Evolutionary conservation across 768 basidiomycete genomes (phyloP).

Genomic region (Termitomyces sp.): DNA sequence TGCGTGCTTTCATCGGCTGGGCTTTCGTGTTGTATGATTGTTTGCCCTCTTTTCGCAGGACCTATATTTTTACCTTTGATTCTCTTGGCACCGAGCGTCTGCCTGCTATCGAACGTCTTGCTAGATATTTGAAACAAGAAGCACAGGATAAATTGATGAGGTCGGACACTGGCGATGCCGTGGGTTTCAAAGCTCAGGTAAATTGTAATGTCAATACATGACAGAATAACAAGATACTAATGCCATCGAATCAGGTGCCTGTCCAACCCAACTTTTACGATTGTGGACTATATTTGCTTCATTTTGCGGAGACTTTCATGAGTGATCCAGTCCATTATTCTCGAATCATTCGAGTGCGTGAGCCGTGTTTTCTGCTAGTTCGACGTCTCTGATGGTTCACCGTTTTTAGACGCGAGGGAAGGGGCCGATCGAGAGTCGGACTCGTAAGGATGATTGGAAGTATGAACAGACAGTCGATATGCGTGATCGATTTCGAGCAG

Average conservation of each 20-base stretch:
- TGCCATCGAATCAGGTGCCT: slow-evolving; percentile 58
- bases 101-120: slow-evolving; percentile 54
- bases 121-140: slow-evolving; percentile 66
- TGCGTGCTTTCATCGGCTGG: not conserved
- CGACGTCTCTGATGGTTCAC: not conserved
- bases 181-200: slow-evolving; percentile 50
- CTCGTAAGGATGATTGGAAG: slow-evolving; percentile 48
- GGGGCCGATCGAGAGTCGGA: slow-evolving; percentile 22
- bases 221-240: not conserved
- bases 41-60: slow-evolving; percentile 32
- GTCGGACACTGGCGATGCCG: slow-evolving; percentile 29
- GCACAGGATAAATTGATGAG: slow-evolving; percentile 64
- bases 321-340: slow-evolving; percentile 47
- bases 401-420: slow-evolving; percentile 19
- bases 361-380: not conserved
- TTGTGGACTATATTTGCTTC: slow-evolving; percentile 89
- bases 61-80: slow-evolving; percentile 85
- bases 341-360: slow-evolving; percentile 40
- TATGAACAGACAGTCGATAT: slow-evolving; percentile 37
- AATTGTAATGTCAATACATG: slow-evolving; percentile 13
- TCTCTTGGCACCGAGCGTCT: slow-evolving; percentile 77
- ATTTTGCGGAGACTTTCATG: slow-evolving; percentile 80
- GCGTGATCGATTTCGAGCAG: slow-evolving; percentile 37
- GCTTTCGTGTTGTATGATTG: slow-evolving; percentile 3
- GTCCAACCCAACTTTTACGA: slow-evolving; percentile 86